Percentiles rank a stretch among this genome's conserved stretches.
These are phyloP conservation scores for Fusarium stilboides DNA, from an alignment of 2,329 filamentous ascomycete species.

Conservation along the genomic window DNA sequence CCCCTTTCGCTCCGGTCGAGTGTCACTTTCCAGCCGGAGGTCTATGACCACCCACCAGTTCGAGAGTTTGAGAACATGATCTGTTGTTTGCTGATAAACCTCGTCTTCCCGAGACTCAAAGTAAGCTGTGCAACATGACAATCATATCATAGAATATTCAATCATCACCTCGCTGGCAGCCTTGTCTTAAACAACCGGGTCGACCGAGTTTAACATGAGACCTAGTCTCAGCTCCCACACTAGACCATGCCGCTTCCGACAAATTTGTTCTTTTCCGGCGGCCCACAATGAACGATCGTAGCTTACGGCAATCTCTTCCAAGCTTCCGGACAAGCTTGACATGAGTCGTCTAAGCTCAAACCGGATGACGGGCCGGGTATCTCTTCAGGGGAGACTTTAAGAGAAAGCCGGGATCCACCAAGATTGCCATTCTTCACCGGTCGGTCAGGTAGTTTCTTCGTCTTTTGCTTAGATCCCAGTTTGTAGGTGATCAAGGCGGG, in stretches of 20 bases:
- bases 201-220: conserved; percentile 7
- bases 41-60: background rate
- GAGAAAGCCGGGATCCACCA: conserved; percentile 1
- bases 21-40: background rate
- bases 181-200: background rate
- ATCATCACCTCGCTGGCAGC: background rate
- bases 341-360: background rate
- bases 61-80: background rate
- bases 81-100: too few species aligned
- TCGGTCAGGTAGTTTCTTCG: background rate
- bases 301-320: background rate
- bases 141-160: background rate
- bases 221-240: conserved; percentile 14
- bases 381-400: background rate
- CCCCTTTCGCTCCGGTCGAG: background rate
- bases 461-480: too few species aligned
- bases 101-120: background rate
- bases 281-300: background rate
- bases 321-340: background rate
- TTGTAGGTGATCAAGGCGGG: background rate
- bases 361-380: background rate
- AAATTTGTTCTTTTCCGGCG: background rate
- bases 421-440: background rate
- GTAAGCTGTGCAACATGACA: background rate
- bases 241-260: conserved; percentile 18